These are phyloP conservation scores for Cenchrus purpureus DNA, from an alignment of 176 grass and related monocot species.

Conservation along the genomic window DNA sequence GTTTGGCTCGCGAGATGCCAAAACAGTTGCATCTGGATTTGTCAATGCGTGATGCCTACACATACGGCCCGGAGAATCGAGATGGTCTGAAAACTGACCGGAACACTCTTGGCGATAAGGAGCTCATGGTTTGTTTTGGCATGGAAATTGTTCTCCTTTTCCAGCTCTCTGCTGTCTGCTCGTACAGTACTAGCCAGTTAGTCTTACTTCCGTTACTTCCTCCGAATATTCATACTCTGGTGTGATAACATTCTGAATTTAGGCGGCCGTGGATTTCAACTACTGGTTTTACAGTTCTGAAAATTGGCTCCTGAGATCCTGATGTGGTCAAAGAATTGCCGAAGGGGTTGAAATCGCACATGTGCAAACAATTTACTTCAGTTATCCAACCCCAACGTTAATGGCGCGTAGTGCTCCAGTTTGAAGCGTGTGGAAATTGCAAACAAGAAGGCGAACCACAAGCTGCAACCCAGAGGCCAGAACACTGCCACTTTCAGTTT, in stretches of 20 bases:
- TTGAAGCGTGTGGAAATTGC: slow-evolving; percentile 21
- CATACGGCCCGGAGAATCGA: not conserved
- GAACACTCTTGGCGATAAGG: not conserved
- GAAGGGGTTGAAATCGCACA: not conserved
- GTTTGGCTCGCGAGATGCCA: slow-evolving; percentile 5
- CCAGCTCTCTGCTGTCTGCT: not conserved
- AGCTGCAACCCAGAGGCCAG: not conserved
- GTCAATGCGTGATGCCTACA: slow-evolving; percentile 27
- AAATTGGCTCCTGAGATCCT: not conserved
- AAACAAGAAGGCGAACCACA: not conserved
- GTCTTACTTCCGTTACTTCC: not conserved
- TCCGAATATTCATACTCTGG: slow-evolving; percentile 5
- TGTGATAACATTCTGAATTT: not conserved
- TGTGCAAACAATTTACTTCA: not conserved
- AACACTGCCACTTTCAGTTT: not conserved
- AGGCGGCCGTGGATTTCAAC: not conserved
- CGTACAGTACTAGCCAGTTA: not conserved
- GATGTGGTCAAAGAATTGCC: slow-evolving; percentile 34
- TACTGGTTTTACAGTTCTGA: not conserved
- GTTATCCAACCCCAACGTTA: not conserved
- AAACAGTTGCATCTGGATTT: slow-evolving; percentile 17
- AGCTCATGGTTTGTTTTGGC: not conserved
- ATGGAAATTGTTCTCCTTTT: not conserved
- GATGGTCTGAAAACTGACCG: not conserved
- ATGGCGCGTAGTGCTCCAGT: slow-evolving; percentile 3